Base-by-base conservation (phyloP, 2,329 filamentous ascomycete genomes). In the Aspergillus costaricaensis region DNA sequence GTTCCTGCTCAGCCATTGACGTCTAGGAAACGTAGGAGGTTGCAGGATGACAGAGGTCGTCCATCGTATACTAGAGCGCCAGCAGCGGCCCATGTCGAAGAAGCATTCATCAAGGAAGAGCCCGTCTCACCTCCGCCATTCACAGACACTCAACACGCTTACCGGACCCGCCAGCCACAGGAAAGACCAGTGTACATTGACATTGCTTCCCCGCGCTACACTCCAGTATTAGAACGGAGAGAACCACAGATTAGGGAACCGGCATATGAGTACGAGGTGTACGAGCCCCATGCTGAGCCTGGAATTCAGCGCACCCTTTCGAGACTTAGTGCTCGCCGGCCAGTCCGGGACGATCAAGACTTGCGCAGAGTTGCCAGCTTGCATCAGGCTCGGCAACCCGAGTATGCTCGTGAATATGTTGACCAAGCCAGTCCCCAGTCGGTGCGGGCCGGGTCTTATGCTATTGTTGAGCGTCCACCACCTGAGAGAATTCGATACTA, bases 91-190 rank as follows among this genome's bases (percentile, higher is more conserved):
- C 72, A 72, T 21, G 75, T 79, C 61, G 74, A 70, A 27, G 82
- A 82, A 58, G 76, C 83, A 8, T 82, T 82, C 64, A 86, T 88
- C 70, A 88, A 88, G 70, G 81, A 85, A 65, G 86, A 88, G 68
- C 85, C 86, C 7, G 76, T 86, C 17, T 88, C 86, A 12, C 86
- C 86, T 19, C 84, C 84, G 44, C 82, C 83, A 1, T 83, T 87
- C 61, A 74, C 79, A 55, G 76, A 79, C 63, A 72, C 75, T 23
- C 73, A 75, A 32, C 69, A 77, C 53, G 71, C 79, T 58, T 74
- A 75, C 49, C 69, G 71, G 59, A 65, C 60, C 44, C 74, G 72
- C 50, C 69, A 64, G 27, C 70, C 73, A 55, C 76, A 78, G 57
- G 76, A 75, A 52, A 77, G 77, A 57, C 79, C 80, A 5, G 76